A percentile compares a stretch with the other conserved stretches of the same genome.
These are phyloP conservation scores for Lentinula raphanica DNA, from an alignment of 768 basidiomycete genomes.

Conservation along the genomic window DNA sequence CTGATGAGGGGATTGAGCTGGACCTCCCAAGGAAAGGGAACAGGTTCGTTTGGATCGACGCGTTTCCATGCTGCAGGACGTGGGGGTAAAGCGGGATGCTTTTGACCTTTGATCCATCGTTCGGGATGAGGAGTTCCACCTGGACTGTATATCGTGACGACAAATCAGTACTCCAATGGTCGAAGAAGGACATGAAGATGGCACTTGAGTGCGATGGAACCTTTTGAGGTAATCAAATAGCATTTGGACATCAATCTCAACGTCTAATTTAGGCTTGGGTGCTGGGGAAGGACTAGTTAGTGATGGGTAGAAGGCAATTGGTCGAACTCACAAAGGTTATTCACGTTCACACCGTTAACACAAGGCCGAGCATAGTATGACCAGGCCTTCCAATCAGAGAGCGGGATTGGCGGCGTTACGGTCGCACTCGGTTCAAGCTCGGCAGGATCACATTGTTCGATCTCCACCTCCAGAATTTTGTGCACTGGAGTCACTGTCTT, in stretches of 20 bases:
- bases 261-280: constrained; percentile 17
- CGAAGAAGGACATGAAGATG: background rate
- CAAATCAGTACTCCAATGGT: background rate
- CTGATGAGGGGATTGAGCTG: constrained; percentile 56
- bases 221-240: constrained; percentile 22
- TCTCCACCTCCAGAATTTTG: constrained; percentile 4
- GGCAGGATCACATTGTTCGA: constrained; percentile 8
- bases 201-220: background rate
- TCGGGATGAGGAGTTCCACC: constrained; percentile 33
- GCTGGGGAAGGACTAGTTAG: constrained; percentile 2
- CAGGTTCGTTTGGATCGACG: constrained; percentile 31
- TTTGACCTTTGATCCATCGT: constrained; percentile 42
- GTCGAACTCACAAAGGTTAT: constrained; percentile 38
- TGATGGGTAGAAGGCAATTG: background rate
- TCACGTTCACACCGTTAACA: constrained; percentile 31
- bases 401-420: constrained; percentile 19
- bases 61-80: constrained; percentile 41
- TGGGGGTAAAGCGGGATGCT: constrained; percentile 46
- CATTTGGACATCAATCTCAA: constrained; percentile 24
- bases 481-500: background rate
- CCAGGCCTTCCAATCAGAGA: constrained; percentile 48
- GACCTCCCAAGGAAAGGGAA: constrained; percentile 43
- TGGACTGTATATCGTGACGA: constrained; percentile 23
- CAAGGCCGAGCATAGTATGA: constrained; percentile 49
- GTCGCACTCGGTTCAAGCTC: constrained; percentile 20